Evolutionary conservation across 805 yeast genomes (phyloP), one percentile per base, ranked within the genome.

Genomic region (Candida montana): DNA sequence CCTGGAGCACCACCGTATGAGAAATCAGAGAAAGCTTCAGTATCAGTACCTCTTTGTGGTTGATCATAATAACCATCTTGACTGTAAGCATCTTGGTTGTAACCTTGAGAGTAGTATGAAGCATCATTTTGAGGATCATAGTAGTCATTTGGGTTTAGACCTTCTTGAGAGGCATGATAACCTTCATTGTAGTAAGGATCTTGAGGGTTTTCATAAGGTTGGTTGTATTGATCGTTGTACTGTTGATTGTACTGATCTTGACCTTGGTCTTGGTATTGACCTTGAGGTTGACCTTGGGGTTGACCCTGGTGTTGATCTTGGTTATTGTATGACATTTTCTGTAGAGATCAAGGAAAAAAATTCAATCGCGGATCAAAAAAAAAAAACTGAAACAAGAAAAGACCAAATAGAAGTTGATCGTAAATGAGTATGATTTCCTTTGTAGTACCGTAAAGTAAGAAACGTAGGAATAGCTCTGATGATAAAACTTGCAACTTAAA

Each of bases 1-100:
- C 86, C 88, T 23, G 81, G 76, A 33, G 70, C 69, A 28, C 68
- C 69, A 46, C 86, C 86, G 52, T 78, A 77, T 44, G 79, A 70
- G 54, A 80, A 80, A 57, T 80, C 87, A 19, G 83, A 75, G 44
- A 80, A 80, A 44, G 81, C 81, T 57, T 79, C 85, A 9, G 75
- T 77, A 37, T 55, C 65, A 34, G 57, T 67, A 42, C 69, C 71
- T 47, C 69, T 68, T 31, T 41, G 45, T 40, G 76, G 74, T 54
- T 74, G 81, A 49, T 76, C 78, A 46, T 74, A 74, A 55, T 74
- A 74, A 41, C 68, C 76, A 41, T 61, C 70, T 52, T 65, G 81
- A 4, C 39, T 46, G 24, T 50, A 50, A 33, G 51, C 57, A 23
- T 50, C 55, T 49, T 71, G 79, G 52, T 71, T 74, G 50, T 75